phyloP scores from a whole-genome alignment of 1,284 basidiomycete genomes.

The Cutaneotrichosporon cutaneum region DNA sequence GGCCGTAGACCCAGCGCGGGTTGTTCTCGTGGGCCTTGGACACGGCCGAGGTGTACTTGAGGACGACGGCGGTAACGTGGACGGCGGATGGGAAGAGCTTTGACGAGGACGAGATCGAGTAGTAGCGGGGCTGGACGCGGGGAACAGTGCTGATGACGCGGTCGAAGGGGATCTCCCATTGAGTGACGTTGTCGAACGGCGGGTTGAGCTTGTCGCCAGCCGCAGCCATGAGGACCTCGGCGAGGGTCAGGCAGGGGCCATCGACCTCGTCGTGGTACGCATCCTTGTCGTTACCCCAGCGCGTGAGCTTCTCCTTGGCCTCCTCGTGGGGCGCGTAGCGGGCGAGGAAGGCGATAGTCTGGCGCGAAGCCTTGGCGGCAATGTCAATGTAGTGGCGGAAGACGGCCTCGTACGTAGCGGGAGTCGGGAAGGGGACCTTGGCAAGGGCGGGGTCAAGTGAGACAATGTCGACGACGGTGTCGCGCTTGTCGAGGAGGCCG shows the following conservation, averaged over 20 bases:
- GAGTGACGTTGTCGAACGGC: constrained; percentile 63
- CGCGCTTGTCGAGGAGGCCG: constrained; percentile 70
- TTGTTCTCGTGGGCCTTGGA: constrained; percentile 57
- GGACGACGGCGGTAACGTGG: constrained; percentile 92
- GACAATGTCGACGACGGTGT: constrained; percentile 83
- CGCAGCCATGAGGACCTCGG: constrained; percentile 81
- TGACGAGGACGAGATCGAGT: constrained; percentile 96
- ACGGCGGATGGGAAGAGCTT: constrained; percentile 84
- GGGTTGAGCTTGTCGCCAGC: constrained; percentile 68
- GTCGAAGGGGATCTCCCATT: constrained; percentile 92
- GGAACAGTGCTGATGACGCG: constrained; percentile 89
- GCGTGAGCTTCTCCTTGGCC: constrained; percentile 71
- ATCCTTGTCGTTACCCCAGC: constrained; percentile 82
- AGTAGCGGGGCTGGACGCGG: constrained; percentile 93
- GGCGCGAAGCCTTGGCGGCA: constrained; percentile 86
- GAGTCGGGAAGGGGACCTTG: constrained; percentile 97
- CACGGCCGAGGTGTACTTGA: constrained; percentile 75
- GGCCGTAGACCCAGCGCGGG: constrained; percentile 68
- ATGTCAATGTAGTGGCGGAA: constrained; percentile 97
- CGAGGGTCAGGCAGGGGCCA: constrained; percentile 81
- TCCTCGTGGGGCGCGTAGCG: constrained; percentile 83
- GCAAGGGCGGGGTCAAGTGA: constrained; percentile 96
- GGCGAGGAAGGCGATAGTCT: constrained; percentile 80
- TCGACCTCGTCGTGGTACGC: constrained; percentile 73
- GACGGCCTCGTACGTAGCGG: constrained; percentile 90